A percentile compares a stretch with the other conserved stretches of the same genome.
Evolutionary conservation across 2,329 filamentous ascomycete genomes (phyloP).

Genomic region (Epicoccum sorghinum): DNA sequence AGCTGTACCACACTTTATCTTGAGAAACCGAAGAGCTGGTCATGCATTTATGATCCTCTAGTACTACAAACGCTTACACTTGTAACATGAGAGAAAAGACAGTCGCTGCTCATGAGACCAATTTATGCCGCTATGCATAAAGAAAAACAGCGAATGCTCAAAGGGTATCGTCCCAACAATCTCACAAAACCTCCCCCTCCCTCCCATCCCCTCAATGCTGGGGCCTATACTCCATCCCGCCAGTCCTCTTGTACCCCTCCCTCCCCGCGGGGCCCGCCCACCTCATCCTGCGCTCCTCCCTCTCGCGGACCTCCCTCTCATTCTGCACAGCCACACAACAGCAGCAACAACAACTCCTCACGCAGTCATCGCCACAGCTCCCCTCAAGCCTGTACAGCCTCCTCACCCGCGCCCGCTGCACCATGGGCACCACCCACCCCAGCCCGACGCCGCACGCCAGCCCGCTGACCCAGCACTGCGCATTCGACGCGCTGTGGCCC

Average conservation of each 20-base stretch:
- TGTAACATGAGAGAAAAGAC: too few relatives aligned
- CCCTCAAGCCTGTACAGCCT: constrained; percentile 53
- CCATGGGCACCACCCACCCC: constrained; percentile 46
- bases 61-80: too few relatives aligned
- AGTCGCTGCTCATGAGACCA: too few relatives aligned
- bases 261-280: constrained; percentile 48
- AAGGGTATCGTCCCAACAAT: too few relatives aligned
- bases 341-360: constrained; percentile 48
- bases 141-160: too few relatives aligned
- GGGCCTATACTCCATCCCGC: constrained; percentile 45
- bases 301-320: constrained; percentile 52
- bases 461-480: constrained; percentile 48
- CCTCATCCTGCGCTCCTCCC: constrained; percentile 50
- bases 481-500: constrained; percentile 45
- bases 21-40: too few relatives aligned
- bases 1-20: too few relatives aligned
- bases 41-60: too few relatives aligned
- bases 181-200: too few relatives aligned
- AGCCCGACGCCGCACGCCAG: constrained; percentile 47
- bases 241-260: constrained; percentile 37
- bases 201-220: constrained; percentile 27
- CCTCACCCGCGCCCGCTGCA: constrained; percentile 49
- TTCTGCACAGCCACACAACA: constrained; percentile 52
- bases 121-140: too few relatives aligned
- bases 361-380: constrained; percentile 41